Base-by-base conservation (phyloP, 2,329 filamentous ascomycete species). In the Penicillium polonicum region DNA sequence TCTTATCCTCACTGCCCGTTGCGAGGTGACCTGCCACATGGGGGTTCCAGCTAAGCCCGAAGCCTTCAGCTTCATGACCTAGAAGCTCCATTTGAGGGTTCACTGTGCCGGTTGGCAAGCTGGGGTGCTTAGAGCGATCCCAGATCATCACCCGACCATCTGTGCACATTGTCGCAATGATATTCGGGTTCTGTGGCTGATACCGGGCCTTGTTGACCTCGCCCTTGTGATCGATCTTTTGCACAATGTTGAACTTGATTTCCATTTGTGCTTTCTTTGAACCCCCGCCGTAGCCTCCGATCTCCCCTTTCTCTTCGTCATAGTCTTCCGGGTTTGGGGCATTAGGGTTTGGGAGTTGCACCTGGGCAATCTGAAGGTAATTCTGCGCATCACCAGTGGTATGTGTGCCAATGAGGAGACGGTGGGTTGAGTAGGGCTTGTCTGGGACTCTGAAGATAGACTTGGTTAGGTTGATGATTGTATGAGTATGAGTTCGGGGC, bases 141-240 rank as follows among this genome's bases (percentile, higher is more conserved):
- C 95, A 99, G 65, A 99, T 87, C 73, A 97, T 86, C 42, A 97
- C 90, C 65, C 87, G 88, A 61, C 91, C 90, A 73, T 97, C 90
- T 8, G 91, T 86, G 63, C 91, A 92, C 77, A 97, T 88, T 0
- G 94, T 97, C 3, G 94, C 94, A 68, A 99, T 95, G 57, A 99
- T 87, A 70, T 99, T 92, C 5, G 93, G 92, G 71, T 99, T 99
- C 74, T 97, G 93, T 13, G 94, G 94, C 76, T 97, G 92, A 73
- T 97, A 97, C 65, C 94, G 88, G 17, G 94, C 95, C 80, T 97
- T 99, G 83, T 99, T 99, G 72, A 99, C 92, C 76, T 99, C 94
- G 62, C 91, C 90, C 17, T 92, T 92, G 73, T 99, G 94, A 73
- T 96, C 90, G 72, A 99, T 99, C 76, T 90, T 94, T 76, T 99